These are phyloP conservation scores for Globisporangium takayamanum DNA, from an alignment of 352 stramenopile species.

Conservation along the genomic window DNA sequence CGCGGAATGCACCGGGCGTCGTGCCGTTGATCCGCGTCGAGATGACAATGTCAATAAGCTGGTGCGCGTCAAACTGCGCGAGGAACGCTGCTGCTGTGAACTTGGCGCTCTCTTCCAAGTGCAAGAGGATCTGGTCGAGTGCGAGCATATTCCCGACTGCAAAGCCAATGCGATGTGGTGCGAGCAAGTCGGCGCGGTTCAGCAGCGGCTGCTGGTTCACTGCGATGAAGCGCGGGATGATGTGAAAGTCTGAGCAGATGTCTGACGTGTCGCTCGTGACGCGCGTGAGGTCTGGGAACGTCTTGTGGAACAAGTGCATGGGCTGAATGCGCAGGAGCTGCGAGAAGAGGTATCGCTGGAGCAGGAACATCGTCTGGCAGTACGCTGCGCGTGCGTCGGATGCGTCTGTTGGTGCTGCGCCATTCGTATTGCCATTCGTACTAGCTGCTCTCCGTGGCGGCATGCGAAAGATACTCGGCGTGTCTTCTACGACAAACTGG, in stretches of 20 bases:
- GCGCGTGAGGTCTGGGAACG: slow-evolving; percentile 45
- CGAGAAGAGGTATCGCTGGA: slow-evolving; percentile 75
- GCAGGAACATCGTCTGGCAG: slow-evolving; percentile 50
- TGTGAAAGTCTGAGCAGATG: slow-evolving; percentile 71
- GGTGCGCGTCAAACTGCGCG: slow-evolving; percentile 30
- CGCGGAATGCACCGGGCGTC: slow-evolving; percentile 45
- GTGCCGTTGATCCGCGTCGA: slow-evolving; percentile 66
- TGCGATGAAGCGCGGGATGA: slow-evolving; percentile 78
- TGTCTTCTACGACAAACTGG: slow-evolving; percentile 52
- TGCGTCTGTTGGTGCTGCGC: slow-evolving; percentile 8
- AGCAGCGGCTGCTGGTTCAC: slow-evolving; percentile 53
- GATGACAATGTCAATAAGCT: slow-evolving; percentile 65
- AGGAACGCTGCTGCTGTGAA: slow-evolving; percentile 49
- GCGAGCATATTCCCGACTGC: slow-evolving; percentile 56
- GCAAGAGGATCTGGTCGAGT: slow-evolving; percentile 58
- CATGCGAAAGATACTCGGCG: slow-evolving; percentile 40
- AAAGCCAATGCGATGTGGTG: slow-evolving; percentile 76
- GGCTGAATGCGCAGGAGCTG: slow-evolving; percentile 70
- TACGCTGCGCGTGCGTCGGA: slow-evolving; percentile 25
- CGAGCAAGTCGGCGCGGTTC: slow-evolving; percentile 55
- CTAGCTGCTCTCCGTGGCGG: slow-evolving; percentile 9
- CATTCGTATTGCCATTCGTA: slow-evolving; percentile 7
- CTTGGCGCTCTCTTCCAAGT: slow-evolving; percentile 48
- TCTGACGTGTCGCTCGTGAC: slow-evolving; percentile 49
- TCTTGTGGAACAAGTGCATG: slow-evolving; percentile 56